These are phyloP conservation scores for Amphirosellinia nigrospora DNA, from an alignment of 495 filamentous ascomycete species.

Conservation along the genomic window DNA sequence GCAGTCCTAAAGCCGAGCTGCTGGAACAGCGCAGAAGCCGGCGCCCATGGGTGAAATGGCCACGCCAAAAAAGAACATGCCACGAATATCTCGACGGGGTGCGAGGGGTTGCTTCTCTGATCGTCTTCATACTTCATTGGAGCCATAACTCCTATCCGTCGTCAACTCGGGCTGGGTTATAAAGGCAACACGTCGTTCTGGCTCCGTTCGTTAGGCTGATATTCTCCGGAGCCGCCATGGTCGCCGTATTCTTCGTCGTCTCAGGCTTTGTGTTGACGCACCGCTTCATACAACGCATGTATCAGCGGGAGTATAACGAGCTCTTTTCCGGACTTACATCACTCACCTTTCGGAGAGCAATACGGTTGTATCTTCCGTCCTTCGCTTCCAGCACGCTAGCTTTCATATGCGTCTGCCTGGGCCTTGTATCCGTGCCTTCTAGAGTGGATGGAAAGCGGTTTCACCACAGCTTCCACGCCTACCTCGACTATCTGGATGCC, in stretches of 20 bases:
- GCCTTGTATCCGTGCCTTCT: slow-evolving; percentile 48
- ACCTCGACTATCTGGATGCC: slow-evolving; percentile 45
- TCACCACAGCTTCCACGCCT: slow-evolving; percentile 38
- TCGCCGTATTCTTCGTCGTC: slow-evolving; percentile 71
- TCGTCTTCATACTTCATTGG: slow-evolving; percentile 56
- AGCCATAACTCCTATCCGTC: slow-evolving; percentile 45
- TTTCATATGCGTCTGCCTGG: slow-evolving; percentile 59
- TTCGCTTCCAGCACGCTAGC: slow-evolving; percentile 60
- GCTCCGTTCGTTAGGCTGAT: slow-evolving; percentile 66
- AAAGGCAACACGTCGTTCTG: slow-evolving; percentile 42
- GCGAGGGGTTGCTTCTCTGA: slow-evolving; percentile 55
- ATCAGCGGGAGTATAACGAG: slow-evolving; percentile 42
- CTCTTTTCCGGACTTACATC: slow-evolving; percentile 54
- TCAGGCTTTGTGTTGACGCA: slow-evolving; percentile 69
- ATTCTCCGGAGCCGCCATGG: slow-evolving; percentile 69
- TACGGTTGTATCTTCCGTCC: slow-evolving; percentile 67
- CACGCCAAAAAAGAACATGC: slow-evolving; percentile 34
- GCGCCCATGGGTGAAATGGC: slow-evolving; percentile 23
- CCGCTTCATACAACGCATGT: slow-evolving; percentile 53
- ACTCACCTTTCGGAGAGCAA: slow-evolving; percentile 64
- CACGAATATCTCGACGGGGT: slow-evolving; percentile 58
- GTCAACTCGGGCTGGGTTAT: slow-evolving; percentile 52
- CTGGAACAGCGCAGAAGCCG: slow-evolving; percentile 3
- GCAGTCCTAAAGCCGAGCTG: slow-evolving; percentile 35
- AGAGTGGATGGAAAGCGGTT: slow-evolving; percentile 42